These are phyloP conservation scores for Toxicodendron radicans DNA, from an alignment of 345 rosid species.

Conservation along the genomic window DNA sequence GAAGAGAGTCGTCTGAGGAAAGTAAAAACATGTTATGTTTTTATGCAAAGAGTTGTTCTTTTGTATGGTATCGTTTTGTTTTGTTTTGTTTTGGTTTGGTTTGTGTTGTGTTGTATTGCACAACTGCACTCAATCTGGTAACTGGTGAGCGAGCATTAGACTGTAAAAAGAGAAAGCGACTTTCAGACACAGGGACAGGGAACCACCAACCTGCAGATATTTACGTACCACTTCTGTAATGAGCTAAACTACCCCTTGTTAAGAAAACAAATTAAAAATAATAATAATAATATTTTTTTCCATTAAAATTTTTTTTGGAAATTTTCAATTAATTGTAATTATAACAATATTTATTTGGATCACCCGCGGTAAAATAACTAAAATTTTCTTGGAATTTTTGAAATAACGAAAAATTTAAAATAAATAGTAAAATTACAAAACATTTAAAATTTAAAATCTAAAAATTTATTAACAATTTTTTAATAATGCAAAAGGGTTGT, in stretches of 20 bases:
- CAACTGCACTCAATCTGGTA: constrained; percentile 9
- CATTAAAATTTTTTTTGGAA: too few relatives aligned
- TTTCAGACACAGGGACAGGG: neutral
- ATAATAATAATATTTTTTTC: too few relatives aligned
- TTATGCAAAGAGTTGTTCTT: neutral
- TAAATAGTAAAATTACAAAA: neutral
- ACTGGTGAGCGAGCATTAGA: neutral
- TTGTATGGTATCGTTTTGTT: neutral
- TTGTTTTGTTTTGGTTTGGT: neutral
- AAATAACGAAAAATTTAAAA: too few relatives aligned
- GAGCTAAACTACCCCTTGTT: too few relatives aligned
- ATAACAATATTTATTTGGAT: too few relatives aligned
- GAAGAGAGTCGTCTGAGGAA: constrained; percentile 6
- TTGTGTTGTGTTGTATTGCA: too few relatives aligned
- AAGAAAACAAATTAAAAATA: too few relatives aligned
- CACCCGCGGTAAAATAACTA: too few relatives aligned
- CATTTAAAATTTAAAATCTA: too few relatives aligned
- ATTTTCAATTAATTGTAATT: too few relatives aligned
- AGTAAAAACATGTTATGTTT: neutral
- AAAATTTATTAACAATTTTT: neutral
- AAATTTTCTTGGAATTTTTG: too few relatives aligned
- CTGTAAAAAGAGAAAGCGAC: constrained; percentile 23
- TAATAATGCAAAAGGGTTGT: neutral
- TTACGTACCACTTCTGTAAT: neutral
- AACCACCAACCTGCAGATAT: constrained; percentile 20